Percentiles rank a stretch among this genome's conserved stretches.
Conservation (phyloP, 345 rosid genomes). For the Brassica carinata region DNA sequence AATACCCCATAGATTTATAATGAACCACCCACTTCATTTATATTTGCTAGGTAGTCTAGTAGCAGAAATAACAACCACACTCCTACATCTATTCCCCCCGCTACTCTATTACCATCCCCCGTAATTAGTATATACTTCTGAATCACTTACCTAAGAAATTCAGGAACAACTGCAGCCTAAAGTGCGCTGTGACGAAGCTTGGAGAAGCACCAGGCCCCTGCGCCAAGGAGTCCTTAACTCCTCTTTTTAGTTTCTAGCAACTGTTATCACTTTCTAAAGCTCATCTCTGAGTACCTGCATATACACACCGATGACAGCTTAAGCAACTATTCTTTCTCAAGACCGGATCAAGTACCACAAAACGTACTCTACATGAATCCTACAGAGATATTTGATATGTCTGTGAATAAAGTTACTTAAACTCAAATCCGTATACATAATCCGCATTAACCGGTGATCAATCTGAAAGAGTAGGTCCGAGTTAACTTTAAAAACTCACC, state of each 20-base stretch:
- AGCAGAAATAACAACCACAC: conserved; percentile 13
- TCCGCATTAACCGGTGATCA: not conserved
- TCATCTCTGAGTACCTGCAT: conserved; percentile 44
- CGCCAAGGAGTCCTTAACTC: conserved; percentile 3
- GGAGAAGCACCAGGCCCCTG: conserved; percentile 14
- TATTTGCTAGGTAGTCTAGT: conserved; percentile 6
- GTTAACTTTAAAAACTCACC: conserved; percentile 25
- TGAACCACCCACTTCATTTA: conserved; percentile 18
- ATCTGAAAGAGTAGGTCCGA: not conserved
- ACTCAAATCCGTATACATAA: not conserved
- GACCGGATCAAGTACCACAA: conserved; percentile 9
- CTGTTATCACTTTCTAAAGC: conserved; percentile 32
- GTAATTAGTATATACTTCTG: not conserved
- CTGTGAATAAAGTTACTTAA: not conserved
- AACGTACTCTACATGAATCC: not conserved
- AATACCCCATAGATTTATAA: not conserved
- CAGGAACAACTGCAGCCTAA: conserved; percentile 23
- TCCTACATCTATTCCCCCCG: not conserved
- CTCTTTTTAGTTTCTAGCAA: not conserved
- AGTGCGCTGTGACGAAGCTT: conserved; percentile 20
- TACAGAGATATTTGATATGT: not conserved
- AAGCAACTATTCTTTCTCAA: conserved; percentile 2
- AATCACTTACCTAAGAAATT: conserved; percentile 32
- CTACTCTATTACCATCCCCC: conserved; percentile 7
- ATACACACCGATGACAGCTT: conserved; percentile 15